Base-by-base conservation (phyloP, 495 filamentous ascomycete genomes). In the Poronia punctata region DNA sequence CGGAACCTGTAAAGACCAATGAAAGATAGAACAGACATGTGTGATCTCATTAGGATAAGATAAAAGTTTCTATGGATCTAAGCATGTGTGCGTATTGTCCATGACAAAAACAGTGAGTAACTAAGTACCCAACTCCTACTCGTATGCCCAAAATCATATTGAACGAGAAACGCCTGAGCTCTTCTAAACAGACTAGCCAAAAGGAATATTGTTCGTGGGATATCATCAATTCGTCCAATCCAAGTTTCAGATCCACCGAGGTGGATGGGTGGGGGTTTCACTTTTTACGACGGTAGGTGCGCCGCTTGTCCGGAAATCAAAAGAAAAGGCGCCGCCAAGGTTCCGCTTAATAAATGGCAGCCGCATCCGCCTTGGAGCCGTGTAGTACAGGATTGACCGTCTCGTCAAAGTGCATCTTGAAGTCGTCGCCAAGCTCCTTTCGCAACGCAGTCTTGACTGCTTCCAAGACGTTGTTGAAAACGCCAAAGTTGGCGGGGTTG, bases 381-480 rank as follows among this genome's bases (percentile, higher is more conserved):
- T 75, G 65, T 8, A 75, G 59, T n/a, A 83, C 74, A 14, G 79
- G 79, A 64, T 83, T 85, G 44, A 83, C 68, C 15, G 53, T 44
- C 22, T 67, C 65, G 38, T 68, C 61, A 49, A 66, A 71, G 46
- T 65, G 50, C 46, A 68, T 68, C 34, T 52, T 50, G 49, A 71
- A 87, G 56, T 65, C 83, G 68, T 56, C 78, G 9, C 74, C 78
- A 2, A 76, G 71, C 43, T 96, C 79, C 43, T 86, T 84, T 66
- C 94, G 74, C 66, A 95, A 86, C 53, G 95, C 90, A 72, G 95
- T 83, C 60, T 95, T 90, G 53, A 96, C 90, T 51, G 95, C 95
- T 47, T 83, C 74, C 27, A 86, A 79, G 54, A 96, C 90, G 45
- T 80, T 77, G 38, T 65, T 57, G 70, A 86, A 96, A 35, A 98